Base-by-base conservation (phyloP, 257 asterid species). In the Schizonepeta tenuifolia region DNA sequence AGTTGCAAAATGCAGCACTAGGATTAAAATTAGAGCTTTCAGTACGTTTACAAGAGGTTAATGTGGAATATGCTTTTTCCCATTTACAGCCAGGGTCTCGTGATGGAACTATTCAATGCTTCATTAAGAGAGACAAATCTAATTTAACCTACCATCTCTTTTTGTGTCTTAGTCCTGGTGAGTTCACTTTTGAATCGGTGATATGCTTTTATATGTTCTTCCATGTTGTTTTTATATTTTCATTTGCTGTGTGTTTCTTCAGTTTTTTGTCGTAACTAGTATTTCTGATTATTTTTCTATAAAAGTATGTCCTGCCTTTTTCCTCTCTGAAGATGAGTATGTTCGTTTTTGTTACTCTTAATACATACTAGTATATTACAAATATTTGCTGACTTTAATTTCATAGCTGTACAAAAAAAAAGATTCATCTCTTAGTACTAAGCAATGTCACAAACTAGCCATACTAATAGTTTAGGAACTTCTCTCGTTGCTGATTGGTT, bases 21-120 rank as follows among this genome's bases (percentile, higher is more conserved):
- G 53, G 26, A 7, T 43, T 58, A 43, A 21, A 61, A 17, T 24
- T 62, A 70, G 57, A 54, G 50, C 18, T 51, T 76, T 76, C 17
- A 31, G 49, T 47, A 15, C 21, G 54, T 68, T 56, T 22, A 33
- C 15, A 33, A 35, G 62, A 28, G 26, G 69, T 41, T 73, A 35
- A 71, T 41, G 26, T 49, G 35, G 38, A 54, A 26, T 31, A 22
- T 78, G 22, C 7, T 13, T 44, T 50, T 69, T 68, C 33, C 21
- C 31, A 5, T 68, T 55, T 71, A 6, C 84, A 86, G 89, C 90
- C 92, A 7, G 92, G 92, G 31, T 61, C 78, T 75, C 89, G 90
- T 54, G 92, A 87, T 67, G 90, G 90, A 62, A 77, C 85, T 38
- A 84, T 87, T n/a, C 92, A 87, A 44, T 87, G 92, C 86, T 86